Evolutionary conservation across 23 red algal genomes (phyloP), one percentile per base, ranked within the genome.

Genomic region (Cyanidium caldarium): DNA sequence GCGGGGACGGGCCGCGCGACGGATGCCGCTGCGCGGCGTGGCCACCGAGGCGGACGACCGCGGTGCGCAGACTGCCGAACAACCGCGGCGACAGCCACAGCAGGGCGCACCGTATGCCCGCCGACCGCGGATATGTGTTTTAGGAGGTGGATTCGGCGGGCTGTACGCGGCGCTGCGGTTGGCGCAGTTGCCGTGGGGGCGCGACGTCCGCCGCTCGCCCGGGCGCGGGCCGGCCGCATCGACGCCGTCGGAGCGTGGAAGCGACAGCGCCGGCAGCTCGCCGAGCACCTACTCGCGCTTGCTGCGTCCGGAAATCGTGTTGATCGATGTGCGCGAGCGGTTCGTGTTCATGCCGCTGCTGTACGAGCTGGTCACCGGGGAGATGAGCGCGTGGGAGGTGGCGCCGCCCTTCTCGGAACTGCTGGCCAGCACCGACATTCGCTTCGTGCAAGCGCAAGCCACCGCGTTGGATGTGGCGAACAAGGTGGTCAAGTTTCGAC

Each of bases 301-400:
- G 28, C 83, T 69, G 25, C 67, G 68, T 33, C 92, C 92, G 2
- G 72, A 33, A 21, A 82, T 98, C 26, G 84, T 80, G 21, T 46
- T 98, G 19, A 80, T 98, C 35, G 92, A 98, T 67, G 58, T 61
- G 42, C 44, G 40, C 0, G 71, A 85, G 35, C 92, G 80, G 38
- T 98, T 98, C 68, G 74, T 76, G 16, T 98, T 98, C 65, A 44
- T 88, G 42, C 92, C 92, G 3, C 78, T 98, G 73, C 69, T 98
- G 7, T 98, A 98, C 70, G 92, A 98, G 65, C 80, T 86, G 35
- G 77, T 78, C 28, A 34, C 77, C 38, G 84, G 84, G 17, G 71
- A 85, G 33, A 73, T 81, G 5, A 79, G 72, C 15, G 42, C 44
- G 66, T 98, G 84, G 92, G 79, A 98, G 77, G 81, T 98, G 13